phyloP scores from a whole-genome alignment of 495 filamentous ascomycete species.

The Astrothelium macrocarpum region DNA sequence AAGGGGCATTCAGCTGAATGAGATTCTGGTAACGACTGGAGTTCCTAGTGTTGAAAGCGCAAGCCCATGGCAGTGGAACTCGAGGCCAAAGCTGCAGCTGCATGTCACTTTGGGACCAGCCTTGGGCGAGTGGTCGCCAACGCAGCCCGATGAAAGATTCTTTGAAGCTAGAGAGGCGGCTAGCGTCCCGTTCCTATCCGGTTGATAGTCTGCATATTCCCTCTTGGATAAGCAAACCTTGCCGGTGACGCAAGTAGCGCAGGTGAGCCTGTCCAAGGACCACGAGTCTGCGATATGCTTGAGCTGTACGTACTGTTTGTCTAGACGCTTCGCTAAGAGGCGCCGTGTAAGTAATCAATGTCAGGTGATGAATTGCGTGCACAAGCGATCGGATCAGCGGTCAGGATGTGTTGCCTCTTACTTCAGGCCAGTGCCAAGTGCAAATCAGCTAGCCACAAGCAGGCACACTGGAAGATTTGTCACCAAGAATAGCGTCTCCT shows the following conservation, averaged over 20 bases:
- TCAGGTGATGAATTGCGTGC: not conserved
- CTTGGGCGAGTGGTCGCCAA: not conserved
- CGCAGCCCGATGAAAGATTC: not conserved
- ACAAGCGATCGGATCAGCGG: constrained; percentile 8
- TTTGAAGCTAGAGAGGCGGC: not conserved
- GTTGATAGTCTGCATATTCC: not conserved
- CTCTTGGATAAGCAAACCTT: no score
- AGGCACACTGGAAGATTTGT: not conserved
- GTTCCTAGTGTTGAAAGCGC: no score
- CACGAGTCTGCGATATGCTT: not conserved
- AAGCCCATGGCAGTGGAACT: not conserved
- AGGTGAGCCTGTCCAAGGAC: not conserved
- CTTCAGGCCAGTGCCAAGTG: not conserved
- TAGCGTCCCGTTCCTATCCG: not conserved
- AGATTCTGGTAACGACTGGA: not conserved
- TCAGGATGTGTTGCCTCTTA: not conserved
- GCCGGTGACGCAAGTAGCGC: not conserved
- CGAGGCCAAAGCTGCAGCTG: not conserved
- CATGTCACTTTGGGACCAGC: not conserved
- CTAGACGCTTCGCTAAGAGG: no score
- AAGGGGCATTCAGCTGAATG: no score
- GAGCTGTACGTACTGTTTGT: not conserved
- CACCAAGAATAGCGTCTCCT: constrained; percentile 2
- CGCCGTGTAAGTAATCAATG: not conserved
- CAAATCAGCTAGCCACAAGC: constrained; percentile 1